phyloP scores from a whole-genome alignment of 495 filamentous ascomycete species.

The Aspergillus affinis region DNA sequence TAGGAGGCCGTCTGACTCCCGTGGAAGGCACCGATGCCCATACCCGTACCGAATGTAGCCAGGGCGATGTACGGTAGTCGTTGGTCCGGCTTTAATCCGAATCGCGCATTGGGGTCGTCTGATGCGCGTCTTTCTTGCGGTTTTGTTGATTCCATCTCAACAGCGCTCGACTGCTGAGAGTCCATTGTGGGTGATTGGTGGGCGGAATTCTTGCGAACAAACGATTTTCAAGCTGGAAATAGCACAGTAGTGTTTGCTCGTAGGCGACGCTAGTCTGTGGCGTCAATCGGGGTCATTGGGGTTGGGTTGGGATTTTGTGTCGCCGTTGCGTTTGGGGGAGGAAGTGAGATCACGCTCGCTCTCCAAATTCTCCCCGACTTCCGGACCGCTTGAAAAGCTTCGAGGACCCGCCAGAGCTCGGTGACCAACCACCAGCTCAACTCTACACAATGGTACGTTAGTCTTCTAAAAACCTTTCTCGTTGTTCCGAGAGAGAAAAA shows the following conservation, averaged over 20 bases:
- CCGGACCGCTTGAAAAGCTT: conserved; percentile 14
- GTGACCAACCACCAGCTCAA: conserved; percentile 6
- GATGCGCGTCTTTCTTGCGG: conserved; percentile 43
- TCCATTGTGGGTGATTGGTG: conserved; percentile 27
- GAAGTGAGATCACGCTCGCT: neutral
- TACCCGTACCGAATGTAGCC: conserved; percentile 62
- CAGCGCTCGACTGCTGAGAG: conserved; percentile 13
- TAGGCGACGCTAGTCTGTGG: neutral
- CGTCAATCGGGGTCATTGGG: neutral
- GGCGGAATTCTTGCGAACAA: neutral
- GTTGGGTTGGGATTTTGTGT: neutral
- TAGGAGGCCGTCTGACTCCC: conserved; percentile 71
- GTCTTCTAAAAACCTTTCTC: neutral
- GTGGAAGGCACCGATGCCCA: conserved; percentile 67
- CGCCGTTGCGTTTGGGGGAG: neutral
- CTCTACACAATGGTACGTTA: conserved; percentile 20
- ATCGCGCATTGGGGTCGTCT: conserved; percentile 50
- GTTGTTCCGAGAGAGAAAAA: neutral
- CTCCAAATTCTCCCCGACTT: conserved; percentile 11
- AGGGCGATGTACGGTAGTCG: conserved; percentile 63
- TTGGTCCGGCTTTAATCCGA: conserved; percentile 60
- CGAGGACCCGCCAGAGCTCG: conserved; percentile 20
- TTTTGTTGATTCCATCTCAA: conserved; percentile 4
- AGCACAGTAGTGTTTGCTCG: neutral
- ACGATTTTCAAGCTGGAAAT: neutral